Conservation (phyloP, 495 filamentous ascomycete genomes). For the Annulohypoxylon nitens region DNA sequence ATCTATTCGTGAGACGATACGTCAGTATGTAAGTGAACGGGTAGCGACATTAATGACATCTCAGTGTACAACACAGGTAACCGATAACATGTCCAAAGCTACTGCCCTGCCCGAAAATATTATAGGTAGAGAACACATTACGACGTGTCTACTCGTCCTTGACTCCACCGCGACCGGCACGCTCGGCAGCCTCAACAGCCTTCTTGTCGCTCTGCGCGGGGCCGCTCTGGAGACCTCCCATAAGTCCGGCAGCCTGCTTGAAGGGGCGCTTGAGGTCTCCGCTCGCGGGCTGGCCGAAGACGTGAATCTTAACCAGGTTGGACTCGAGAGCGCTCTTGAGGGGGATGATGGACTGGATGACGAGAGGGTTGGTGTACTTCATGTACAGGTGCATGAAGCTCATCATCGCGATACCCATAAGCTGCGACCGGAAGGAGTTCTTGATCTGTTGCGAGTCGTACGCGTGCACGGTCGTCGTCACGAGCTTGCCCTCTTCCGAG, state of each 20-base stretch:
- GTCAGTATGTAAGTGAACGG: conserved; percentile 6
- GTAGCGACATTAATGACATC: conserved; percentile 8
- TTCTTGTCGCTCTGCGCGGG: conserved; percentile 96
- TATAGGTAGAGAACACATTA: conserved; percentile 7
- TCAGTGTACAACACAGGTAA: conserved; percentile 4
- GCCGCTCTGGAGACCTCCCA: conserved; percentile 75
- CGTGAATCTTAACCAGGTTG: conserved; percentile 94
- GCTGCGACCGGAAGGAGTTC: conserved; percentile 82
- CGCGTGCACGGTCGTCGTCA: conserved; percentile 93
- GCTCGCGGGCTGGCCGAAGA: conserved; percentile 88
- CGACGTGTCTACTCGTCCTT: conserved; percentile 84
- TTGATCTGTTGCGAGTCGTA: conserved; percentile 91
- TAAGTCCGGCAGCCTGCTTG: conserved; percentile 86
- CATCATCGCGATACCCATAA: conserved; percentile 99
- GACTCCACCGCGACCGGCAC: conserved; percentile 84
- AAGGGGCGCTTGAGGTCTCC: conserved; percentile 96
- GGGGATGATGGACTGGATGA: conserved; percentile 98
- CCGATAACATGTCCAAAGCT: conserved; percentile 8
- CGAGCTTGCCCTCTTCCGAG: conserved; percentile 90
- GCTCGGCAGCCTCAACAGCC: conserved; percentile 88
- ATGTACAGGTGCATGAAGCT: conserved; percentile 97
- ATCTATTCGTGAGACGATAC: conserved; percentile 19
- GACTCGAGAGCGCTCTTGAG: conserved; percentile 94
- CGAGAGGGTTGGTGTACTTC: conserved; percentile 98
- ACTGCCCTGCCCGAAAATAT: conserved; percentile 13